These are phyloP conservation scores for Phytophthora litchii DNA, from an alignment of 352 stramenopile species.

Conservation along the genomic window DNA sequence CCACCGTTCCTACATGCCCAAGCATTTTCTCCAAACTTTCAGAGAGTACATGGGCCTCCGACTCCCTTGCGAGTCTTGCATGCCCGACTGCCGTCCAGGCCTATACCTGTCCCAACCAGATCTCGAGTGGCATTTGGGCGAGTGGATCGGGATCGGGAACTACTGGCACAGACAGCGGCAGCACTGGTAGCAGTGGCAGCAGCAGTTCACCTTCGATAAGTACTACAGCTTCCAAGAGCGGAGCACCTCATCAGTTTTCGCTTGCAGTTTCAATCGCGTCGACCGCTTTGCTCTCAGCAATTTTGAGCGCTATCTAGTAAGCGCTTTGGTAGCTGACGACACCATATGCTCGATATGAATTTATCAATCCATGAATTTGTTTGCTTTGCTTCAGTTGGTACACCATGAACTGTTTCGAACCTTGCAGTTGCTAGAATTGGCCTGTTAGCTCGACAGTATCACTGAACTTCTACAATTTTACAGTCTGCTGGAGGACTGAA, in stretches of 20 bases:
- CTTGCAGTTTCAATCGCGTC: conserved; percentile 9
- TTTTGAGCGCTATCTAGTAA: conserved; percentile 19
- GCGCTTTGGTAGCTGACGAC: background rate
- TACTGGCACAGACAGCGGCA: background rate
- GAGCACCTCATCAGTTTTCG: conserved; percentile 1
- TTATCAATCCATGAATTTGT: background rate
- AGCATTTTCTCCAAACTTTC: conserved; percentile 30
- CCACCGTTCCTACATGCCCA: conserved; percentile 35
- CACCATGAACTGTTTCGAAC: background rate
- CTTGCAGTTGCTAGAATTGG: too few relatives aligned
- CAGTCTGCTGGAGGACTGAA: conserved; percentile 44
- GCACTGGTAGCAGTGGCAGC: conserved; percentile 7
- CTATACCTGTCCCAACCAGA: conserved; percentile 46
- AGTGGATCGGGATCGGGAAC: conserved; percentile 19
- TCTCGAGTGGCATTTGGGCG: conserved; percentile 53
- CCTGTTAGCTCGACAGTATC: too few relatives aligned
- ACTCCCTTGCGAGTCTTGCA: conserved; percentile 15
- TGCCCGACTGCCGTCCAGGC: conserved; percentile 32
- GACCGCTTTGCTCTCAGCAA: conserved; percentile 9
- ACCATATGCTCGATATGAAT: background rate
- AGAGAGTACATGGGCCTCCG: conserved; percentile 36
- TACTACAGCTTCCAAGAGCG: conserved; percentile 14
- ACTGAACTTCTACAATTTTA: conserved; percentile 15
- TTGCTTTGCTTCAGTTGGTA: background rate
- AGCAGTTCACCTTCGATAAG: conserved; percentile 8